A percentile compares a stretch with the other conserved stretches of the same genome.
These are phyloP conservation scores for Apiotrichum siamense DNA, from an alignment of 1,284 basidiomycete genomes.

Conservation along the genomic window DNA sequence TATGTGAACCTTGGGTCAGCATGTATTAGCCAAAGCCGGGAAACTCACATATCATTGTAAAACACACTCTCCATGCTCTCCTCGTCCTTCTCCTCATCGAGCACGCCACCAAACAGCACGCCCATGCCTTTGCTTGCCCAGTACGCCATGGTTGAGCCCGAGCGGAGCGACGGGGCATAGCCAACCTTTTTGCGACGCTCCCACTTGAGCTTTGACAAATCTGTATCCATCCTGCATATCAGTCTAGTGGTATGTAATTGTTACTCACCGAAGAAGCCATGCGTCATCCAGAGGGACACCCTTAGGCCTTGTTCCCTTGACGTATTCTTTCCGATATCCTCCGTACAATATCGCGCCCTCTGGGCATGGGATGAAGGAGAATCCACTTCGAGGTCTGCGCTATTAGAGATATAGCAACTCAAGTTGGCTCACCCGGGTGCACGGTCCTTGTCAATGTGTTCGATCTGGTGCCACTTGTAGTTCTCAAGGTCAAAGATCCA, in stretches of 20 bases:
- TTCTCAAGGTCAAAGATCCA: slow-evolving; percentile 85
- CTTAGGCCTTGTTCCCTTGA: slow-evolving; percentile 76
- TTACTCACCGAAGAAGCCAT: slow-evolving; percentile 70
- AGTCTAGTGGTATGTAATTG: not conserved
- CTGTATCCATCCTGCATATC: slow-evolving; percentile 45
- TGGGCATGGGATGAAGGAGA: slow-evolving; percentile 72
- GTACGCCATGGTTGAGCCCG: slow-evolving; percentile 43
- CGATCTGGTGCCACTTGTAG: slow-evolving; percentile 79
- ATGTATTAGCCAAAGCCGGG: not conserved
- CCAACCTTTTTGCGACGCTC: slow-evolving; percentile 73
- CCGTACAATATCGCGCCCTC: slow-evolving; percentile 83
- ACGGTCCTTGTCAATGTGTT: slow-evolving; percentile 62
- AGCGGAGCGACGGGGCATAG: slow-evolving; percentile 64
- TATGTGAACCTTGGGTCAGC: slow-evolving; percentile 62
- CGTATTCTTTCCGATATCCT: slow-evolving; percentile 90
- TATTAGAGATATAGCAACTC: not conserved
- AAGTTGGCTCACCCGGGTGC: slow-evolving; percentile 50
- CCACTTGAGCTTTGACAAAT: slow-evolving; percentile 67
- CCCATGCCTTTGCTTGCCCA: slow-evolving; percentile 58
- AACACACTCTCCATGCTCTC: slow-evolving; percentile 79
- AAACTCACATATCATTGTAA: slow-evolving; percentile 69
- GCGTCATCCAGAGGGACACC: slow-evolving; percentile 87
- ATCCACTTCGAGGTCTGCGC: slow-evolving; percentile 69
- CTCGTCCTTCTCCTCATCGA: slow-evolving; percentile 80
- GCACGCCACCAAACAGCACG: slow-evolving; percentile 84